Conservation (phyloP, 257 asterid species). For the Petunia axillaris region DNA sequence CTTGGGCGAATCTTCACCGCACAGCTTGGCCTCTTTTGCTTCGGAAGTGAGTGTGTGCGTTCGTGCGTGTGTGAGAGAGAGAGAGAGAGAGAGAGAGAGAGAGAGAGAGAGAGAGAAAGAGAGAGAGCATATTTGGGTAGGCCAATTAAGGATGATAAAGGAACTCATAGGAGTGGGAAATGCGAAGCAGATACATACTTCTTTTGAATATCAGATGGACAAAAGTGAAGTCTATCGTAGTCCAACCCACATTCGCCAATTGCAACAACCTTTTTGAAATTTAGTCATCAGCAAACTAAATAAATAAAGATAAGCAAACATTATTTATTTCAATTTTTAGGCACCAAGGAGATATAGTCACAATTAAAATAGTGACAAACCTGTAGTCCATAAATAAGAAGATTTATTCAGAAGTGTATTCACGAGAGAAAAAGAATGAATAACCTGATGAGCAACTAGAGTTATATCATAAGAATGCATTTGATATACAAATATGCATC, state of each 20-base stretch:
- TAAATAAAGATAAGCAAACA: neutral
- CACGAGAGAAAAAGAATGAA: constrained; percentile 13
- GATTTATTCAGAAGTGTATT: constrained; percentile 10
- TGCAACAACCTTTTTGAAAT: constrained; percentile 87
- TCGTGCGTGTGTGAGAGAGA: too few relatives aligned
- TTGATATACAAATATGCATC: neutral
- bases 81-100: too few relatives aligned
- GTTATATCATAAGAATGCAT: neutral
- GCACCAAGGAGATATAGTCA: neutral
- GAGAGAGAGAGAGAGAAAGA: too few relatives aligned
- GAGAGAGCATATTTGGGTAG: too few relatives aligned
- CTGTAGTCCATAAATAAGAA: neutral
- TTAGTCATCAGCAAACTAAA: neutral
- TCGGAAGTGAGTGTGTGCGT: neutral
- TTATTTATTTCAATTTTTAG: neutral
- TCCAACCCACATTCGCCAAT: constrained; percentile 99
- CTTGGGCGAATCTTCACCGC: neutral
- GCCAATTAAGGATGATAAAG: neutral
- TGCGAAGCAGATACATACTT: constrained; percentile 60
- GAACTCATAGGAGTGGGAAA: neutral
- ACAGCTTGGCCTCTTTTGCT: constrained; percentile 2
- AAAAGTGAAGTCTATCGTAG: constrained; percentile 92
- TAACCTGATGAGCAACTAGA: neutral
- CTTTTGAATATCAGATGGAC: constrained; percentile 80
- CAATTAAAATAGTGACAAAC: neutral